A percentile compares a stretch with the other conserved stretches of the same genome.
Evolutionary conservation across 2,329 filamentous ascomycete species (phyloP).

Genomic region (Paraphoma sp.): DNA sequence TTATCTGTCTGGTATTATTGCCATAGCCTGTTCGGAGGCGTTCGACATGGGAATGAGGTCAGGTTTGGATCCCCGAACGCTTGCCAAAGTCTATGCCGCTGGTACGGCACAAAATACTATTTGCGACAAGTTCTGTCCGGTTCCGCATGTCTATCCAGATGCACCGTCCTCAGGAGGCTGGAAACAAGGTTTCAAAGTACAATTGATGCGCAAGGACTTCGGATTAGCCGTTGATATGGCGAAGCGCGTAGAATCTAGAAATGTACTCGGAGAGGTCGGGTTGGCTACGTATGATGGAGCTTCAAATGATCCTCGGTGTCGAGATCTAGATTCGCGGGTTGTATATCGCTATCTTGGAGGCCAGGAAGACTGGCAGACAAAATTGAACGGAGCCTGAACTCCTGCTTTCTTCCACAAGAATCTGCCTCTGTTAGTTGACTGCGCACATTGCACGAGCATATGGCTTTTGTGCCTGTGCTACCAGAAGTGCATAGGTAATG

Average conservation of each 20-base stretch:
- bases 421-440: no score
- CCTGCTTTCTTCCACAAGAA: background rate
- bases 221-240: slow-evolving; percentile 62
- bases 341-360: slow-evolving; percentile 64
- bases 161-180: slow-evolving; percentile 59
- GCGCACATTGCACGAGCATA: no score
- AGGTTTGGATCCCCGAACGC: slow-evolving; percentile 61
- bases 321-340: slow-evolving; percentile 63
- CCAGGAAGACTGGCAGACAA: slow-evolving; percentile 56
- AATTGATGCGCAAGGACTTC: slow-evolving; percentile 68
- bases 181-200: slow-evolving; percentile 63
- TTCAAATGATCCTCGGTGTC: slow-evolving; percentile 59
- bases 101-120: slow-evolving; percentile 62
- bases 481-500: background rate
- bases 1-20: slow-evolving; percentile 65
- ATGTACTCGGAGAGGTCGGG: slow-evolving; percentile 59
- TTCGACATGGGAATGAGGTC: slow-evolving; percentile 67
- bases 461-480: background rate
- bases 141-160: slow-evolving; percentile 57
- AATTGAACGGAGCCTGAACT: slow-evolving; percentile 18
- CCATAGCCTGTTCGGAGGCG: slow-evolving; percentile 64
- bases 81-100: slow-evolving; percentile 60
- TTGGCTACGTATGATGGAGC: slow-evolving; percentile 61
- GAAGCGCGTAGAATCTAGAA: slow-evolving; percentile 57
- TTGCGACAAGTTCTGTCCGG: slow-evolving; percentile 59